These are phyloP conservation scores for Rhizodiscina lignyota DNA, from an alignment of 495 filamentous ascomycete species.

Conservation along the genomic window DNA sequence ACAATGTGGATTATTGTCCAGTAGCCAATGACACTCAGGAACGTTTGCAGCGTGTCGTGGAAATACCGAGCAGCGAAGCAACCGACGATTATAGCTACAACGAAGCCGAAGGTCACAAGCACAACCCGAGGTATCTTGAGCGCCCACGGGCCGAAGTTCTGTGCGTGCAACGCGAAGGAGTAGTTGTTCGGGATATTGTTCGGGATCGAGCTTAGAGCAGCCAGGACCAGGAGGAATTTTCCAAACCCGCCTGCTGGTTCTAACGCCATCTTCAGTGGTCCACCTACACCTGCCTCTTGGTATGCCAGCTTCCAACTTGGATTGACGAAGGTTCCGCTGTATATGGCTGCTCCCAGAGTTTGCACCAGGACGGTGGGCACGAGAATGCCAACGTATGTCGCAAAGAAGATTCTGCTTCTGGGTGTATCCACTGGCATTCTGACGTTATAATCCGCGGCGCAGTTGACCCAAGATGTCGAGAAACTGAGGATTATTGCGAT, in stretches of 20 bases:
- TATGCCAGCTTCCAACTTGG: constrained; percentile 6
- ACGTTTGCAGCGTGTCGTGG: constrained; percentile 9
- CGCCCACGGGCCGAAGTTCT: constrained; percentile 22
- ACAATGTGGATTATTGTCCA: constrained; percentile 9
- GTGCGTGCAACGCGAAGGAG: constrained; percentile 12
- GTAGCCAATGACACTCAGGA: constrained; percentile 9
- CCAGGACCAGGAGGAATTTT: constrained; percentile 23
- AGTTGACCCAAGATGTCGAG: constrained; percentile 11
- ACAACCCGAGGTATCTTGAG: constrained; percentile 18
- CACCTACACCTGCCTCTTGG: constrained; percentile 5
- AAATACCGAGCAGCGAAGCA: constrained; percentile 9
- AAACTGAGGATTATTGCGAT: constrained; percentile 12
- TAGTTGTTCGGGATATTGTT: constrained; percentile 14
- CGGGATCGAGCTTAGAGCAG: constrained; percentile 22
- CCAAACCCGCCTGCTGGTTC: constrained; percentile 20
- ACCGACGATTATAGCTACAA: constrained; percentile 8
- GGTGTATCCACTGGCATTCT: constrained; percentile 10
- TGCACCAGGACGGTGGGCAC: constrained; percentile 9
- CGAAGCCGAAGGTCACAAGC: constrained; percentile 10
- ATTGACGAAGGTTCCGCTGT: constrained; percentile 5
- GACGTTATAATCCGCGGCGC: constrained; percentile 11
- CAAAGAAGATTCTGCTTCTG: constrained; percentile 8
- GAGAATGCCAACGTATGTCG: constrained; percentile 8
- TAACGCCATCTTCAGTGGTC: constrained; percentile 8
- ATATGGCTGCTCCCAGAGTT: constrained; percentile 8